phyloP scores from a whole-genome alignment of 305 asterid species.

The Solanum hybrid region DNA sequence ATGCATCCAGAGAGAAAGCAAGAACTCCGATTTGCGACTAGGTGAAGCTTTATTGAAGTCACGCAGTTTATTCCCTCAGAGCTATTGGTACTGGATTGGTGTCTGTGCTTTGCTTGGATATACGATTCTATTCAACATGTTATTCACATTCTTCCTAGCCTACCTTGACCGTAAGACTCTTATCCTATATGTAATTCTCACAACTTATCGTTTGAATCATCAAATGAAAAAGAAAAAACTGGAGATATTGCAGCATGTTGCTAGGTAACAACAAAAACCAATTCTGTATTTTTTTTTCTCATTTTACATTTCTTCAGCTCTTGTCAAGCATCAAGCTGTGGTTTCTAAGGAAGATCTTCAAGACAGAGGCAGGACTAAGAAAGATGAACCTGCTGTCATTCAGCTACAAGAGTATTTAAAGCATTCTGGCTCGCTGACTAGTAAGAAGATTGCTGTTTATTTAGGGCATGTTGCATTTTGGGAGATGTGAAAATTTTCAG shows the following conservation, averaged over 20 bases:
- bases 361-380: conserved; percentile 45
- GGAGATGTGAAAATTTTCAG: neutral
- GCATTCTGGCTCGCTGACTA: conserved; percentile 85
- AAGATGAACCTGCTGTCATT: conserved; percentile 59
- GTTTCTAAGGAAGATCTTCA: conserved; percentile 64
- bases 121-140: conserved; percentile 67
- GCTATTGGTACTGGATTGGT: conserved; percentile 98
- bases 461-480: neutral
- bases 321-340: conserved; percentile 80
- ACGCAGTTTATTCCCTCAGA: conserved; percentile 69
- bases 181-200: neutral
- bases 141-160: conserved; percentile 67
- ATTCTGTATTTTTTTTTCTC: neutral
- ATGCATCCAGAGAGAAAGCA: conserved; percentile 50
- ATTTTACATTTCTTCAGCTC: conserved; percentile 36
- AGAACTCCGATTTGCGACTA: conserved; percentile 42
- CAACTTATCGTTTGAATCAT: neutral
- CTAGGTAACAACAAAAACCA: neutral
- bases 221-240: neutral
- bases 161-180: conserved; percentile 72
- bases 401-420: conserved; percentile 78
- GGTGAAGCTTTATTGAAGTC: conserved; percentile 78
- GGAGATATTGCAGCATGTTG: neutral
- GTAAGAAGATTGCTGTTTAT: conserved; percentile 34
- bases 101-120: conserved; percentile 85